These are phyloP conservation scores for Sorghum bicolor DNA, from an alignment of 176 grass and related monocot species.

Conservation along the genomic window Sorghum_bicolor_NCBIv3 NC_012870.2:21783001-21783500, in stretches of 20 bases:
- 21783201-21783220: neutral
- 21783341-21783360: neutral
- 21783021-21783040: neutral
- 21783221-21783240: neutral
- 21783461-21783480: neutral
- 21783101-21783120: neutral
- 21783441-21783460: neutral
- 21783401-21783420: neutral
- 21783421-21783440: neutral
- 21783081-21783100: conserved; percentile 1
- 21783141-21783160: neutral
- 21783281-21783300: neutral
- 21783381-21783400: too few species aligned
- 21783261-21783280: neutral
- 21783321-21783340: neutral
- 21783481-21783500: neutral
- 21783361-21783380: neutral
- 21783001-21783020: conserved; percentile 3
- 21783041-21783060: neutral
- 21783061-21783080: neutral
- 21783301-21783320: neutral
- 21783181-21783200: neutral
- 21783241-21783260: neutral
- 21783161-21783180: neutral
- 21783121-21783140: neutral